Conservation (phyloP, 768 basidiomycete genomes). For the Polyporus arcularius region DNA sequence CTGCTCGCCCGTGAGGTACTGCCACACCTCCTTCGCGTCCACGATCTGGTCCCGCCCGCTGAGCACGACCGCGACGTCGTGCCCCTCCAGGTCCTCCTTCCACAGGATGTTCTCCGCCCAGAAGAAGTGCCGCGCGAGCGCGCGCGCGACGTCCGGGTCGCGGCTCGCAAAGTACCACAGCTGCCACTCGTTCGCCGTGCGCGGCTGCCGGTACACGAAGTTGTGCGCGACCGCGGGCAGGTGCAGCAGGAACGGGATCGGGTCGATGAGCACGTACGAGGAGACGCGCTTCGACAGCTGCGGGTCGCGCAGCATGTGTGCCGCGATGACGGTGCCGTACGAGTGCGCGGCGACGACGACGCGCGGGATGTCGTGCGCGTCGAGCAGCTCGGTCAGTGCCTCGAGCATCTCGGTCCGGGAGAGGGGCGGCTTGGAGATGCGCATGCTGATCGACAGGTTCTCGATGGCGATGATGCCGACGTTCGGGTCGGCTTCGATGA, state of each 20-base stretch:
- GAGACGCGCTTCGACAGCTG: slow-evolving; percentile 37
- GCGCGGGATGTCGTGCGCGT: slow-evolving; percentile 37
- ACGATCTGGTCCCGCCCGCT: slow-evolving; percentile 46
- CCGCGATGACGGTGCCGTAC: slow-evolving; percentile 60
- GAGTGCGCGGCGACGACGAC: slow-evolving; percentile 58
- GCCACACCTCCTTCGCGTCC: slow-evolving; percentile 37
- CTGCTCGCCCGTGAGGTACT: slow-evolving; percentile 41
- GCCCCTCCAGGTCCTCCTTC: slow-evolving; percentile 51
- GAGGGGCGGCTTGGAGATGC: slow-evolving; percentile 56
- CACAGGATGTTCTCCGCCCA: slow-evolving; percentile 66
- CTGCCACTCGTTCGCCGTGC: slow-evolving; percentile 60
- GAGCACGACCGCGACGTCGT: slow-evolving; percentile 37
- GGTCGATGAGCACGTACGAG: slow-evolving; percentile 57
- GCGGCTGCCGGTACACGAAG: slow-evolving; percentile 60
- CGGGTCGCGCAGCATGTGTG: slow-evolving; percentile 50
- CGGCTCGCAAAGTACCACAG: slow-evolving; percentile 69
- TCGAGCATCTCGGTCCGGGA: slow-evolving; percentile 41
- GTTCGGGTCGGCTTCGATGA: slow-evolving; percentile 46
- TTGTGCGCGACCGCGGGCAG: slow-evolving; percentile 63
- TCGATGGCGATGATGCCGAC: slow-evolving; percentile 62
- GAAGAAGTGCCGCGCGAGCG: slow-evolving; percentile 62
- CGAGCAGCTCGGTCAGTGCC: slow-evolving; percentile 47
- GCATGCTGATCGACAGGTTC: slow-evolving; percentile 60
- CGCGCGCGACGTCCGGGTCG: slow-evolving; percentile 62
- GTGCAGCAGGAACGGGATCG: slow-evolving; percentile 65